Base-by-base conservation (phyloP, 2,329 filamentous ascomycete genomes). In the Fusarium zealandicum region DNA sequence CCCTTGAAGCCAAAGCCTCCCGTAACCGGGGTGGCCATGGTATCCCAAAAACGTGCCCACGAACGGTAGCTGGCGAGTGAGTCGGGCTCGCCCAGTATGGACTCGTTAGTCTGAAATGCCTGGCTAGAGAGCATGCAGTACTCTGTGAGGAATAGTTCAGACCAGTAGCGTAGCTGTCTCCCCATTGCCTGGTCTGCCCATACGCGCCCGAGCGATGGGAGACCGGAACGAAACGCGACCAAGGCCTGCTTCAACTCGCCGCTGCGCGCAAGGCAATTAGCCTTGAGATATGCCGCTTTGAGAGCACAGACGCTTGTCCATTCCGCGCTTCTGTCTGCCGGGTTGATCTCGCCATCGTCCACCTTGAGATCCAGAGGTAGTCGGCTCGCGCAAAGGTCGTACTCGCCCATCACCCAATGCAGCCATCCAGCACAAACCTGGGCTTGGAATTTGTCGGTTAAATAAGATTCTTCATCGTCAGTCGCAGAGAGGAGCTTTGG, bases 291-390 rank as follows among this genome's bases (percentile, higher is more conserved):
- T 40, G 86, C 84, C 16, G 86, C 86, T 72, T 93, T 96, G 48
- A 95, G 78, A 22, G 89, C 83, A 74, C 91, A 96, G 16, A 95
- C 89, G 60, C 86, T 87, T 3, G 91, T 91, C 92, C 92, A 97
- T 69, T 88, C 84, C 3, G 84, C 83, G 12, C 84, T 74, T 36
- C 80, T 77, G 8, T 79, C 78, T n/a, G 77, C 72, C n/a, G 76
- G 75, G 39, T 82, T 80, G 49, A 86, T 72, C 32, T 78, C 76
- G 22, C 80, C 72, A 53, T 84, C 76, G 27, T 83, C 80, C 37
- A 80, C 76, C 39, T 82, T 81, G 43, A 90, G 79, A 59, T 85
- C 82, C 52, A 79, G 80, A 4, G 90, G 90, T 12, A 96, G 77
- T 51, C 79, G 82, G 30, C 77, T 76, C 10, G 64, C 57, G 48